phyloP scores from a whole-genome alignment of 179 eudicot genomes.

The Camellia oleifera region DNA sequence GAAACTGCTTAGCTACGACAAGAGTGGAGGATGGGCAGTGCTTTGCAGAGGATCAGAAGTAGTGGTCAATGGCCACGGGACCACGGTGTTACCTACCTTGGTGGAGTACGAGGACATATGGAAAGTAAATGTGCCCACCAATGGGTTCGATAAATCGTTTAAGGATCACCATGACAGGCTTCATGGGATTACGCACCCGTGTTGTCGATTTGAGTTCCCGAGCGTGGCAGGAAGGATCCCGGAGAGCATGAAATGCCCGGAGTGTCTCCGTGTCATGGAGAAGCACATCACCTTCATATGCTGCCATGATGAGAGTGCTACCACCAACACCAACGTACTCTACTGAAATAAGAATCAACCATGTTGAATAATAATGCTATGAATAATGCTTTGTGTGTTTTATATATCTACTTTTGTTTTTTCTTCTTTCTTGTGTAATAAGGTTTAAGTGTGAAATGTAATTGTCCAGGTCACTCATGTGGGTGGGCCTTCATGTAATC shows the following conservation, averaged over 20 bases:
- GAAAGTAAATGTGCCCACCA: slow-evolving; percentile 27
- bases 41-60: slow-evolving; percentile 48
- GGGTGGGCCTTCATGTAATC: background rate
- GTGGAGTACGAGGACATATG: slow-evolving; percentile 29
- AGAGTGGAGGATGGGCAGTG: slow-evolving; percentile 57
- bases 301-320: slow-evolving; percentile 43
- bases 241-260: slow-evolving; percentile 50
- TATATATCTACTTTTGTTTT: too few species aligned
- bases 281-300: slow-evolving; percentile 47
- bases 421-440: too few species aligned
- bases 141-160: slow-evolving; percentile 33
- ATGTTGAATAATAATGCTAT: too few species aligned
- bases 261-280: slow-evolving; percentile 53
- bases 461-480: background rate
- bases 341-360: background rate
- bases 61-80: slow-evolving; percentile 38
- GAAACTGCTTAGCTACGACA: slow-evolving; percentile 61
- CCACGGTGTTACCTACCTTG: slow-evolving; percentile 26
- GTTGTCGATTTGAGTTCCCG: slow-evolving; percentile 57
- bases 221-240: slow-evolving; percentile 41
- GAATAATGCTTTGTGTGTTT: background rate
- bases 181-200: slow-evolving; percentile 30
- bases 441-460: background rate
- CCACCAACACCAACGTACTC: too few species aligned
- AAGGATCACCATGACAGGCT: slow-evolving; percentile 22